Evolutionary conservation across 805 yeast genomes (phyloP), one percentile per base, ranked within the genome.

Genomic region (Priceomyces medius): DNA sequence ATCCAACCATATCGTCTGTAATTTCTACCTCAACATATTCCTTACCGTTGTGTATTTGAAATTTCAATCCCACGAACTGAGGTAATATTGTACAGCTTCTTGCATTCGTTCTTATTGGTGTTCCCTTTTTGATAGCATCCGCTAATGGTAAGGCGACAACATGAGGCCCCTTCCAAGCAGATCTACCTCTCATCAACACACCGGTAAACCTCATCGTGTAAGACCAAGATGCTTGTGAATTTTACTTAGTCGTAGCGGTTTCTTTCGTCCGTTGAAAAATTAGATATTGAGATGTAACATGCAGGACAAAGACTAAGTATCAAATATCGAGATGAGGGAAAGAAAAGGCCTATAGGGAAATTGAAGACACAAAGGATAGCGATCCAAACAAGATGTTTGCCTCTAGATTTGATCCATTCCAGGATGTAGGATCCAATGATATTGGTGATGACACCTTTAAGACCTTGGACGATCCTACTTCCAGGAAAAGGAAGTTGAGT

Each of bases 1-100:
- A 79, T 14, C 99, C 99, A 45, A 93, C 97, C 99, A 93, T 93
- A 54, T 93, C 93, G 59, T 93, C 97, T 7, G 85, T 79, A 20
- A 93, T 78, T 50, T 83, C 88, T 40, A 93, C 76, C 38, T 88
- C 88, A 29, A 89, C 95, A 59, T 90, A 93, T 53, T 88, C 95
- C 59, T 85, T 87, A 20, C 99, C 99, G 65, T 93, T 93, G 67
- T 93, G 99, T 26, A 93, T 87, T 64, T 93, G 96, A 64, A 93
- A 93, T 54, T 82, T 85, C 42, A 93, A 72, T 3, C 99, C 99
- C 24, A 93, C 96, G 66, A 93, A 91, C 60, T 88, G 95, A 16
- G 99, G 99, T 37, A 93, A 70, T 41, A 93, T 87, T 14, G 98
- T 93, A 59, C 98, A 93, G 26, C 91, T 72, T 61, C 99, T 79